Conservation (phyloP, 805 yeast genomes). For the Schizosaccharomyces cryophilus region DNA sequence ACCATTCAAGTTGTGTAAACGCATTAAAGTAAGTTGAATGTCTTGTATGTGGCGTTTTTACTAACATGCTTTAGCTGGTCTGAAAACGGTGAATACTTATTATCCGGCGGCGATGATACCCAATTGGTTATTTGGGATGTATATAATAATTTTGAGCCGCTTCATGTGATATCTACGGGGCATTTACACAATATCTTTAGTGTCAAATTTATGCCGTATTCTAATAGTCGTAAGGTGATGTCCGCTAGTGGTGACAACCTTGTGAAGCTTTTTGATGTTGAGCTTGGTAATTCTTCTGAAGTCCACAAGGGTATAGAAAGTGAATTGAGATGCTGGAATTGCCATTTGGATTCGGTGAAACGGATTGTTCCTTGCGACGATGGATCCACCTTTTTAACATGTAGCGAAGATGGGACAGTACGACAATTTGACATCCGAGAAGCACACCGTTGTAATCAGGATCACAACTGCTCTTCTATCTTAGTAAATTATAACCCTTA, state of each 20-base stretch:
- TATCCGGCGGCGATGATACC: constrained; percentile 9
- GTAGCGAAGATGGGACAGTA: constrained; percentile 9
- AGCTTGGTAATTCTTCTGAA: constrained; percentile 3
- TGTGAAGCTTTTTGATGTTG: constrained; percentile 8
- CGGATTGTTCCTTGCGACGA: constrained; percentile 6
- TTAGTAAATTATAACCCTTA: constrained; percentile 5
- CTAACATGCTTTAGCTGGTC: constrained; percentile 6
- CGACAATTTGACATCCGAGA: constrained; percentile 8
- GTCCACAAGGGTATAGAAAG: background rate
- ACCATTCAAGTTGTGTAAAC: constrained; percentile 8
- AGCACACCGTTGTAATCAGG: constrained; percentile 4
- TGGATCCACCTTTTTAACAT: constrained; percentile 6
- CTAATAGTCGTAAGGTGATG: constrained; percentile 5
- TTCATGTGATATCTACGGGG: constrained; percentile 7
- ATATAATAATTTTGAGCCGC: constrained; percentile 5
- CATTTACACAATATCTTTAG: constrained; percentile 8
- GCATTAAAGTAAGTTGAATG: constrained; percentile 1
- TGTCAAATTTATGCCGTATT: constrained; percentile 7
- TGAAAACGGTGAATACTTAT: constrained; percentile 6
- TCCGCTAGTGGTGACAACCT: constrained; percentile 7
- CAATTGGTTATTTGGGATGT: constrained; percentile 7
- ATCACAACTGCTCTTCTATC: constrained; percentile 4
- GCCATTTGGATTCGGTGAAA: constrained; percentile 7
- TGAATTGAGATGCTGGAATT: background rate
- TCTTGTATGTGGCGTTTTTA: no score